These are phyloP conservation scores for Amanita muscaria DNA, from an alignment of 768 basidiomycete genomes.

Conservation along the genomic window DNA sequence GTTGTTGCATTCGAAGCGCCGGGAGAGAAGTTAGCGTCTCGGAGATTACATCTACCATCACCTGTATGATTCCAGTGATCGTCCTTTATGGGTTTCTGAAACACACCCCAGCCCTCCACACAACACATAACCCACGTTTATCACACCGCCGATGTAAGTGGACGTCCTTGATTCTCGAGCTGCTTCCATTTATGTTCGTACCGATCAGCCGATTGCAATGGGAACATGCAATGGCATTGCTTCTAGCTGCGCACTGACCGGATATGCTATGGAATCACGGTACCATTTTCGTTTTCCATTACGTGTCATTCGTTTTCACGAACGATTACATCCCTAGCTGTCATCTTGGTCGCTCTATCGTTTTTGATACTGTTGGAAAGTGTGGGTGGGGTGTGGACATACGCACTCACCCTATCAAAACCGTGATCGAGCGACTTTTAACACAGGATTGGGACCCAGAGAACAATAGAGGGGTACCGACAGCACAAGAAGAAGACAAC, in stretches of 20 bases:
- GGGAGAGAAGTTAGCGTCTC: slow-evolving; percentile 59
- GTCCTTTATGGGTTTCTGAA: background rate
- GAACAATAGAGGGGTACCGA: slow-evolving; percentile 34
- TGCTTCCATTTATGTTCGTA: background rate
- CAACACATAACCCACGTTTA: slow-evolving; percentile 83
- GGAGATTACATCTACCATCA: slow-evolving; percentile 76
- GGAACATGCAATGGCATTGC: slow-evolving; percentile 70
- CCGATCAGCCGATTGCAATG: slow-evolving; percentile 72
- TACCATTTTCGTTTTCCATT: slow-evolving; percentile 17
- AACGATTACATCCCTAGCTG: slow-evolving; percentile 36
- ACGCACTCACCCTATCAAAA: slow-evolving; percentile 61
- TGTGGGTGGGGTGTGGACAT: slow-evolving; percentile 74
- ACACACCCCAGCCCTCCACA: slow-evolving; percentile 43
- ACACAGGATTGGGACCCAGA: slow-evolving; percentile 29
- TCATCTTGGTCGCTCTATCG: slow-evolving; percentile 74
- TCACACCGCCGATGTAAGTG: slow-evolving; percentile 73
- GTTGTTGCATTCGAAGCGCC: slow-evolving; percentile 89
- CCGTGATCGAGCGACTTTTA: slow-evolving; percentile 49
- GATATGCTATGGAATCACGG: slow-evolving; percentile 78
- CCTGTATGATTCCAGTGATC: slow-evolving; percentile 44
- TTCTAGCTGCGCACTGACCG: slow-evolving; percentile 42
- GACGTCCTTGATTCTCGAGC: background rate
- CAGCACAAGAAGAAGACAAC: slow-evolving; percentile 43
- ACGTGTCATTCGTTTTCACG: background rate
- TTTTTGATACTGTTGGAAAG: slow-evolving; percentile 81